A percentile compares a stretch with the other conserved stretches of the same genome.
Evolutionary conservation across 257 asterid species (phyloP).

Genomic region (Solanum sejunctum): DNA sequence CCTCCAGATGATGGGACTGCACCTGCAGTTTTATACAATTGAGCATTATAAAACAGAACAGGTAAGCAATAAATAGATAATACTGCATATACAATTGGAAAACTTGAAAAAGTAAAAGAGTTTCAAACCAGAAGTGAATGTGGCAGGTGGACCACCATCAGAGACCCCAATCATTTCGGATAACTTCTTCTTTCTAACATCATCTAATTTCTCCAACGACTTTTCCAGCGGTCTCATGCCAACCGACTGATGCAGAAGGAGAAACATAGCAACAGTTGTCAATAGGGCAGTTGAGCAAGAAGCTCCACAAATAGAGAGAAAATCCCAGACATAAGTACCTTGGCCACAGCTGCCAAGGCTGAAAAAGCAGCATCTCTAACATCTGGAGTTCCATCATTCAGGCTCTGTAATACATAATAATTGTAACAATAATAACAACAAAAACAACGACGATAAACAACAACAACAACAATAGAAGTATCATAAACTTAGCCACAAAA

Average conservation of each 20-base stretch:
- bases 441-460: background rate
- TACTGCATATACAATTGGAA: background rate
- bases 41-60: background rate
- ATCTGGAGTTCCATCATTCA: constrained; percentile 98
- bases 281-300: background rate
- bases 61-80: background rate
- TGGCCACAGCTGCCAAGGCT: constrained; percentile 87
- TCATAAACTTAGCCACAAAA: background rate
- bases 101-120: background rate
- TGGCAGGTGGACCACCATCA: constrained; percentile 40
- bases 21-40: constrained; percentile 21
- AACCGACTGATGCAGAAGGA: constrained; percentile 40
- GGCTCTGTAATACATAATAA: constrained; percentile 39
- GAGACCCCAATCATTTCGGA: constrained; percentile 93
- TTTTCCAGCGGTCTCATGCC: constrained; percentile 98
- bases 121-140: constrained; percentile 48
- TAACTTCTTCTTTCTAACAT: constrained; percentile 78
- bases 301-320: constrained; percentile 3
- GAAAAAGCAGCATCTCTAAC: constrained; percentile 99
- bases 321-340: constrained; percentile 32
- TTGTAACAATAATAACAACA: too few relatives aligned
- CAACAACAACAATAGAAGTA: background rate
- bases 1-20: constrained; percentile 50
- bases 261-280: background rate
- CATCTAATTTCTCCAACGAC: constrained; percentile 87